phyloP scores from a whole-genome alignment of 805 yeast genomes.

The Komagataella kurtzmanii region DNA sequence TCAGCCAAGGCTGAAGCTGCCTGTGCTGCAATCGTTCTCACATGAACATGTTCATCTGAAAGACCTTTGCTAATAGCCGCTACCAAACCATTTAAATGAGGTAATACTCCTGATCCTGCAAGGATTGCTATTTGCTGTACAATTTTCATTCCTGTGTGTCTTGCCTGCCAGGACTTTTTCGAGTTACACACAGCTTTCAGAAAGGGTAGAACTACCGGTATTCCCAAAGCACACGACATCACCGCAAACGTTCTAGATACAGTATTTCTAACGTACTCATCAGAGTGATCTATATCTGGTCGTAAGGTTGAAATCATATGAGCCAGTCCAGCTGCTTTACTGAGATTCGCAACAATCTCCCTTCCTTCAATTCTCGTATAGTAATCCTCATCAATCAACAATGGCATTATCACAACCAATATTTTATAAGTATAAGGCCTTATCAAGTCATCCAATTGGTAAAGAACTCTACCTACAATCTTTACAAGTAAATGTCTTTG shows the following conservation, averaged over 20 bases:
- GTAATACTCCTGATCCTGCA: constrained; percentile 62
- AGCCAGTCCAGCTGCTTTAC: constrained; percentile 75
- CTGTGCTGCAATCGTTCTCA: constrained; percentile 57
- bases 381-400: constrained; percentile 67
- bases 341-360: constrained; percentile 59
- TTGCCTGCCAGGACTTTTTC: constrained; percentile 65
- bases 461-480: constrained; percentile 54
- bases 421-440: constrained; percentile 67
- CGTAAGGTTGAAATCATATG: constrained; percentile 68
- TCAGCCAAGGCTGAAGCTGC: constrained; percentile 71
- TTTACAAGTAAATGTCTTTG: constrained; percentile 78
- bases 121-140: constrained; percentile 64
- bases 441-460: constrained; percentile 48
- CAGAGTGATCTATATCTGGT: constrained; percentile 72
- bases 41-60: constrained; percentile 53
- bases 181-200: constrained; percentile 68
- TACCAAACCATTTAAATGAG: constrained; percentile 55
- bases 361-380: constrained; percentile 67
- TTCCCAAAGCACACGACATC: constrained; percentile 68
- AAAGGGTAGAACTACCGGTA: constrained; percentile 63
- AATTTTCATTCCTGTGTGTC: constrained; percentile 70
- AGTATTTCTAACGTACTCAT: constrained; percentile 66
- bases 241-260: constrained; percentile 77
- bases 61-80: constrained; percentile 45
- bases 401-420: constrained; percentile 62